phyloP scores from a whole-genome alignment of 176 grass and related monocot genomes.

The Otatea glauca region DNA sequence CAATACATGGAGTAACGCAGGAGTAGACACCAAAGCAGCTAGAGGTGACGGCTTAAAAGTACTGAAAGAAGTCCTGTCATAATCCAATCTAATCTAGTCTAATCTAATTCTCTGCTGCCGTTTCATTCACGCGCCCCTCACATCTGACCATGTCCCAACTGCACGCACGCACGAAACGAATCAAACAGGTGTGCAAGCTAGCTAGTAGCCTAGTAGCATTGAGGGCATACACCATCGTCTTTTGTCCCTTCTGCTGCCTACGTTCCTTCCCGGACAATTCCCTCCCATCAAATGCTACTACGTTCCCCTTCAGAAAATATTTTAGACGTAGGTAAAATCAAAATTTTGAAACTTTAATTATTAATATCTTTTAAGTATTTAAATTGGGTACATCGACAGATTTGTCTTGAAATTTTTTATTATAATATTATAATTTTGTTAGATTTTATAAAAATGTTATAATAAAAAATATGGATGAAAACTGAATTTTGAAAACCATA shows the following conservation, averaged over 20 bases:
- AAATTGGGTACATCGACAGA: no score
- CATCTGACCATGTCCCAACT: not conserved
- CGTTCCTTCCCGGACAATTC: not conserved
- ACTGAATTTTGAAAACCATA: no score
- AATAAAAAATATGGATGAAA: no score
- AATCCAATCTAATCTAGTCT: not conserved
- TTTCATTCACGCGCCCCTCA: not conserved
- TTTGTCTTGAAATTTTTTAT: no score
- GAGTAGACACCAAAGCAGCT: not conserved
- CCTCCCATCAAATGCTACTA: not conserved
- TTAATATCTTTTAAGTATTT: no score
- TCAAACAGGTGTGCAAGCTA: not conserved
- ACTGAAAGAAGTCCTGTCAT: conserved; percentile 8
- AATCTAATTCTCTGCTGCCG: not conserved
- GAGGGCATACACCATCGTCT: not conserved
- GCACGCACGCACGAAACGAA: conserved; percentile 8
- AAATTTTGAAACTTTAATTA: no score
- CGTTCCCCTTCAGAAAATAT: no score
- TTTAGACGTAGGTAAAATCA: no score
- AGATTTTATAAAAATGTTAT: no score
- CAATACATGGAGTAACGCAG: not conserved
- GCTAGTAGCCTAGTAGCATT: not conserved
- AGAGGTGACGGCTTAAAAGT: conserved; percentile 24
- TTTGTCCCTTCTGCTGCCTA: not conserved
- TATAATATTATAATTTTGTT: no score